These are phyloP conservation scores for Dryadomyces sulphureus DNA, from an alignment of 2,329 filamentous ascomycete genomes.

Conservation along the genomic window DNA sequence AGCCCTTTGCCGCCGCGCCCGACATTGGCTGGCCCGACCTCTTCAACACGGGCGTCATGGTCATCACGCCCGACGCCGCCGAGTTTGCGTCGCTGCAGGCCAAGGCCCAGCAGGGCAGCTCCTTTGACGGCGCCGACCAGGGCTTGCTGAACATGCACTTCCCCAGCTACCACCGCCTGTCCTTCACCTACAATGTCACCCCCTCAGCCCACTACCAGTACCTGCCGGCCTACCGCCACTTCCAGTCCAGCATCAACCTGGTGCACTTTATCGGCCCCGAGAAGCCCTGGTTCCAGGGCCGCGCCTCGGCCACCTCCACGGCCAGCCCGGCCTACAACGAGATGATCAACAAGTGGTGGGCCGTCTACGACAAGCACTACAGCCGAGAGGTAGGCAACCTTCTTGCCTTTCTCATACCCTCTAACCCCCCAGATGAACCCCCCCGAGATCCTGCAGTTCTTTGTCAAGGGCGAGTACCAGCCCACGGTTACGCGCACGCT, in stretches of 20 bases:
- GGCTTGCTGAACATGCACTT: constrained; percentile 93
- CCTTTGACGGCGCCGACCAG: constrained; percentile 95
- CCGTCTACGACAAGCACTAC: constrained; percentile 83
- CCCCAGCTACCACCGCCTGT: constrained; percentile 69
- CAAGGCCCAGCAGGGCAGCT: constrained; percentile 74
- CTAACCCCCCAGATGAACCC: constrained; percentile 4
- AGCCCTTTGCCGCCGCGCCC: constrained; percentile 58
- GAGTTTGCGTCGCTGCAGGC: constrained; percentile 77
- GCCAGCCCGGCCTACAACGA: constrained; percentile 60
- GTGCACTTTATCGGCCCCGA: constrained; percentile 87
- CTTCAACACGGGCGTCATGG: constrained; percentile 98
- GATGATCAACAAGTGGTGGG: constrained; percentile 82
- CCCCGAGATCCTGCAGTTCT: constrained; percentile 31
- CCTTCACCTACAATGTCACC: constrained; percentile 95
- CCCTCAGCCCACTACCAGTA: constrained; percentile 97
- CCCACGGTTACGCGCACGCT: constrained; percentile 17
- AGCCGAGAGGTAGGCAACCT: constrained; percentile 30
- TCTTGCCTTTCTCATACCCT: background rate
- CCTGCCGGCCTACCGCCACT: constrained; percentile 84
- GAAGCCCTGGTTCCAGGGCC: constrained; percentile 73
- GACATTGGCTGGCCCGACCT: constrained; percentile 97
- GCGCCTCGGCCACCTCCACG: constrained; percentile 28
- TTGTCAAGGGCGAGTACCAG: constrained; percentile 39
- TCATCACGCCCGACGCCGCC: constrained; percentile 68
- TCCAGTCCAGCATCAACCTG: constrained; percentile 76